These are phyloP conservation scores for Talaromyces sp. DNA, from an alignment of 2,329 filamentous ascomycete genomes.

Conservation along the genomic window DNA sequence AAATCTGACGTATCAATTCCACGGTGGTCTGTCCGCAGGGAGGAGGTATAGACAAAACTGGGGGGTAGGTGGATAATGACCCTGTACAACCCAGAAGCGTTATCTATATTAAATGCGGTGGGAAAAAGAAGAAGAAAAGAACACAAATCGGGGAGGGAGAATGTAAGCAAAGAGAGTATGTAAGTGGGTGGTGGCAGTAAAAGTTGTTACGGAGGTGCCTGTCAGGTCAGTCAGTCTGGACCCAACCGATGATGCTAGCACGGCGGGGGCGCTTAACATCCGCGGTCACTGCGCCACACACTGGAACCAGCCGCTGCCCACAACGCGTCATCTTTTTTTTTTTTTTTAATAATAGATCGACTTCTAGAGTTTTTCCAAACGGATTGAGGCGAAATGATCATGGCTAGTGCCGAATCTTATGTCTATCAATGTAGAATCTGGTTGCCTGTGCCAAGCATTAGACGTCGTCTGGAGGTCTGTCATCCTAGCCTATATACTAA, in stretches of 20 bases:
- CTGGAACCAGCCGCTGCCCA: neutral
- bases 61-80: neutral
- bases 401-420: neutral
- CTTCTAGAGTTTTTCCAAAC: neutral
- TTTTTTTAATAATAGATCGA: neutral
- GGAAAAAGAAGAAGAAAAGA: neutral
- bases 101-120: neutral
- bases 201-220: neutral
- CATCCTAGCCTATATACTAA: no score
- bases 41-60: neutral
- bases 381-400: neutral
- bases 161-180: neutral
- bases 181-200: neutral
- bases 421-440: neutral
- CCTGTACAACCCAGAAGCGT: neutral
- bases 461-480: neutral
- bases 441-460: neutral
- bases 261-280: neutral
- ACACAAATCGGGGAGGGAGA: neutral
- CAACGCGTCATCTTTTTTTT: neutral
- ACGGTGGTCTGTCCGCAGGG: conserved; percentile 1
- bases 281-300: neutral
- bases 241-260: neutral
- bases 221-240: neutral
- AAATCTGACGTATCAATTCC: conserved; percentile 26